Evolutionary conservation across 2,329 filamentous ascomycete species (phyloP).

Genomic region (Aspergillus sp.): DNA sequence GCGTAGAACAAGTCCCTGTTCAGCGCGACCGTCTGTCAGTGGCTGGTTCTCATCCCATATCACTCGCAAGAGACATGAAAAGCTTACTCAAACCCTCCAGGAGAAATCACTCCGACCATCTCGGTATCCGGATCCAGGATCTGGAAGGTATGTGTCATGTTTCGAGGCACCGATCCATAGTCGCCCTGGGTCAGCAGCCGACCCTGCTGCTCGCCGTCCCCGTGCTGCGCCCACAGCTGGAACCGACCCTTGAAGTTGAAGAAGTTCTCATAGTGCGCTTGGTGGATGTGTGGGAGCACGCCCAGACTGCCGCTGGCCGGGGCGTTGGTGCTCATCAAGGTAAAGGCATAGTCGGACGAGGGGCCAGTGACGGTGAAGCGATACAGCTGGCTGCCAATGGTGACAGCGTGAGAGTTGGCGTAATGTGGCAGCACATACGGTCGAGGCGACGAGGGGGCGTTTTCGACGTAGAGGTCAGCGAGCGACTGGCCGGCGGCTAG

Average conservation of each 20-base stretch:
- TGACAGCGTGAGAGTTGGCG: conserved; percentile 30
- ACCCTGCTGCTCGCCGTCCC: conserved; percentile 31
- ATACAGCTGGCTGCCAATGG: conserved; percentile 39
- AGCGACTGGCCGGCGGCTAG: conserved; percentile 9
- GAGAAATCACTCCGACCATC: conserved; percentile 46
- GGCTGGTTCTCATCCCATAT: not conserved
- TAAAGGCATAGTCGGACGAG: conserved; percentile 47
- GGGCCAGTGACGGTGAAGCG: conserved; percentile 46
- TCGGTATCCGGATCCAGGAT: conserved; percentile 49
- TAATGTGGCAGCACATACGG: conserved; percentile 39
- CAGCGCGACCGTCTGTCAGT: not conserved
- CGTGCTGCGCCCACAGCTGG: conserved; percentile 46
- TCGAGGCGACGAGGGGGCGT: conserved; percentile 32
- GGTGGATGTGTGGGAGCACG: conserved; percentile 46
- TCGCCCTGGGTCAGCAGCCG: conserved; percentile 46
- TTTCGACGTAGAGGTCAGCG: conserved; percentile 24
- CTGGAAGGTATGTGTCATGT: conserved; percentile 51
- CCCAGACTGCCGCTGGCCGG: conserved; percentile 38
- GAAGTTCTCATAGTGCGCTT: conserved; percentile 49
- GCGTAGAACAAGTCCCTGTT: conserved; percentile 42
- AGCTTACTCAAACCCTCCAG: conserved; percentile 49
- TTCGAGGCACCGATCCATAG: conserved; percentile 46
- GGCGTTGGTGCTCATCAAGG: conserved; percentile 45
- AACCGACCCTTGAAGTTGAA: conserved; percentile 46
- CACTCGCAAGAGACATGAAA: not conserved